Evolutionary conservation across 2,329 filamentous ascomycete genomes (phyloP).

Genomic region (Nothophoma quercina): DNA sequence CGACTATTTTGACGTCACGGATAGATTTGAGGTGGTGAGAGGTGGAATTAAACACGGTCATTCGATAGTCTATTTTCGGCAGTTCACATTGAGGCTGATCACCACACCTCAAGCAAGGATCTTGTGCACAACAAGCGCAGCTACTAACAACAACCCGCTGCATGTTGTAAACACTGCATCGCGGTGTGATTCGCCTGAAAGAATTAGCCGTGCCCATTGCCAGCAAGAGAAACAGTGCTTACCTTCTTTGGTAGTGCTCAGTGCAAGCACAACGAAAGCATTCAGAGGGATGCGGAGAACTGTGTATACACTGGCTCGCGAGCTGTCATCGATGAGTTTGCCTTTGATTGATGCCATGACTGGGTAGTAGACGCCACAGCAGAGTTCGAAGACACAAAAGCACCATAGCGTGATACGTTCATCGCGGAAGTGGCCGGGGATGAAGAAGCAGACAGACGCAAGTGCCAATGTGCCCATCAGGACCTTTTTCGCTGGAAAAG

Average conservation of each 20-base stretch:
- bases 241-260: slow-evolving; percentile 45
- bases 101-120: slow-evolving; percentile 26
- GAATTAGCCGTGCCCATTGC: slow-evolving; percentile 17
- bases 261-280: slow-evolving; percentile 43
- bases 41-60: not conserved
- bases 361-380: slow-evolving; percentile 66
- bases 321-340: slow-evolving; percentile 61
- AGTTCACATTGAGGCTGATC: slow-evolving; percentile 10
- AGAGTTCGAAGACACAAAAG: slow-evolving; percentile 65
- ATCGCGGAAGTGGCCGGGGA: slow-evolving; percentile 51
- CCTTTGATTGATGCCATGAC: slow-evolving; percentile 64
- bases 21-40: slow-evolving; percentile 4
- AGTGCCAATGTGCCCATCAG: slow-evolving; percentile 35
- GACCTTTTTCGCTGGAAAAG: slow-evolving; percentile 38
- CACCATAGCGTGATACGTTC: slow-evolving; percentile 62
- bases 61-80: slow-evolving; percentile 12
- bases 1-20: slow-evolving; percentile 7
- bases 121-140: slow-evolving; percentile 38
- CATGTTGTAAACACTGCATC: slow-evolving; percentile 43
- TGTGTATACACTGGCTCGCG: slow-evolving; percentile 64
- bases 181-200: slow-evolving; percentile 38
- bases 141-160: slow-evolving; percentile 37
- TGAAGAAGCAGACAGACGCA: slow-evolving; percentile 41
- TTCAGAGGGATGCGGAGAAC: slow-evolving; percentile 67
- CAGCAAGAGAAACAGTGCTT: slow-evolving; percentile 2